phyloP scores from a whole-genome alignment of 176 grass and related monocot genomes.

The Phoenix dactylifera region DNA sequence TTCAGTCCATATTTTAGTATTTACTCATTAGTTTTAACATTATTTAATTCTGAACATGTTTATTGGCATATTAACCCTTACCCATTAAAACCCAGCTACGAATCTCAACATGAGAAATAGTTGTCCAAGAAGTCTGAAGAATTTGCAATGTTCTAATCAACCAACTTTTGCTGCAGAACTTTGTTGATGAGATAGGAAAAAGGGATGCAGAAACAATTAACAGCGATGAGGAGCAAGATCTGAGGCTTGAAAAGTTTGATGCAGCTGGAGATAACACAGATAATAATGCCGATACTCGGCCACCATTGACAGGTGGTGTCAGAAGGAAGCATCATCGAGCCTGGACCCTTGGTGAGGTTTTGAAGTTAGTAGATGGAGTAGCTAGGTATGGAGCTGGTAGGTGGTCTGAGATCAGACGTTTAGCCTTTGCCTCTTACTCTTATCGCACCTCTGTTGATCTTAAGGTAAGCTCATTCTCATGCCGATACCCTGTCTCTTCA shows the following conservation, averaged over 20 bases:
- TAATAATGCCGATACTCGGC: conserved; percentile 21
- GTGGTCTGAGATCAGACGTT: conserved; percentile 92
- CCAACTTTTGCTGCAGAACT: conserved; percentile 23
- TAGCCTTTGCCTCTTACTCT: conserved; percentile 74
- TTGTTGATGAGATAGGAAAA: conserved; percentile 20
- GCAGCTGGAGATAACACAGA: conserved; percentile 20
- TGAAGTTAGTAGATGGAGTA: conserved; percentile 89
- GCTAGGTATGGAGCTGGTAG: conserved; percentile 77
- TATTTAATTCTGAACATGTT: too few species aligned
- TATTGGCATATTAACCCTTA: too few species aligned
- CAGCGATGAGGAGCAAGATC: conserved; percentile 8
- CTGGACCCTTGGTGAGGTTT: conserved; percentile 86
- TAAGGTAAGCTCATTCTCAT: conserved; percentile 44
- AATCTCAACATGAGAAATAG: too few species aligned
- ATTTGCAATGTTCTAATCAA: not conserved
- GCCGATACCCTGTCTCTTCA: not conserved
- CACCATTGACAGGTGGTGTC: not conserved
- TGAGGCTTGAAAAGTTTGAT: conserved; percentile 4
- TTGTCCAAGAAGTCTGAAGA: too few species aligned
- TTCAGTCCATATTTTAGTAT: too few species aligned
- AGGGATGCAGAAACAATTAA: conserved; percentile 17
- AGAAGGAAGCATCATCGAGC: conserved; percentile 94
- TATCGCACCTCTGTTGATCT: conserved; percentile 99
- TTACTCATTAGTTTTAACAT: too few species aligned
- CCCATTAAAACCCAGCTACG: too few species aligned